Percentiles rank a stretch among this genome's conserved stretches.
phyloP scores from a whole-genome alignment of 371 early-diverging fungal species.

The Mucor circinelloides region DNA sequence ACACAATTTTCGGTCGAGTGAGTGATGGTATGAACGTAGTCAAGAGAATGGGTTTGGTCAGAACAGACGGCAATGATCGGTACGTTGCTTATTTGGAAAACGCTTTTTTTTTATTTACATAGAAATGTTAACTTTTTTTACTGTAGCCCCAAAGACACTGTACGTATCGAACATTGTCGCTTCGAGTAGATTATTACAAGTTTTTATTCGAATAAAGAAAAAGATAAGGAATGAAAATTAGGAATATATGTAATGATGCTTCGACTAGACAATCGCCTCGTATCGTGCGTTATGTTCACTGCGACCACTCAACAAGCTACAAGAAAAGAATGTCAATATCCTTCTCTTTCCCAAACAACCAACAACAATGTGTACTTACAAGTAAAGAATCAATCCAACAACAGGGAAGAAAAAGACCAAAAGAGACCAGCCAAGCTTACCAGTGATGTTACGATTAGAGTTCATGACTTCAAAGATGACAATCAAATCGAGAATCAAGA shows the following conservation, averaged over 20 bases:
- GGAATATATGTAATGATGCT: neutral
- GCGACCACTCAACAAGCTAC: slow-evolving; percentile 61
- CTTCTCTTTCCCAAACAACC: neutral
- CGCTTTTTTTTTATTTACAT: neutral
- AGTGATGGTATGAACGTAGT: slow-evolving; percentile 70
- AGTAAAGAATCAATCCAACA: slow-evolving; percentile 60
- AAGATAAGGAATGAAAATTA: neutral
- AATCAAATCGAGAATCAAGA: slow-evolving; percentile 62
- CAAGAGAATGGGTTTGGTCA: slow-evolving; percentile 71
- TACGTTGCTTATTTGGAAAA: slow-evolving; percentile 1
- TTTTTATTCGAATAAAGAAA: neutral
- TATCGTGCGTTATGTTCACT: slow-evolving; percentile 54
- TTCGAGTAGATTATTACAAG: slow-evolving; percentile 27
- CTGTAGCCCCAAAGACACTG: slow-evolving; percentile 42
- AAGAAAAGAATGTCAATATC: neutral
- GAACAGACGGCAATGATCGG: slow-evolving; percentile 60
- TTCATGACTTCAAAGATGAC: slow-evolving; percentile 65
- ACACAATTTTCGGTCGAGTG: slow-evolving; percentile 76
- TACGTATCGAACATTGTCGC: slow-evolving; percentile 40
- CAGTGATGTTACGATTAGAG: slow-evolving; percentile 51
- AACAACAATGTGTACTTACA: slow-evolving; percentile 47
- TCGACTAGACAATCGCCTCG: slow-evolving; percentile 42
- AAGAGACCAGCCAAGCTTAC: slow-evolving; percentile 61
- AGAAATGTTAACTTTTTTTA: neutral
- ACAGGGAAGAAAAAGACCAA: slow-evolving; percentile 68